These are phyloP conservation scores for Monosporascus sp. DNA, from an alignment of 2,329 filamentous ascomycete species.

Conservation along the genomic window DNA sequence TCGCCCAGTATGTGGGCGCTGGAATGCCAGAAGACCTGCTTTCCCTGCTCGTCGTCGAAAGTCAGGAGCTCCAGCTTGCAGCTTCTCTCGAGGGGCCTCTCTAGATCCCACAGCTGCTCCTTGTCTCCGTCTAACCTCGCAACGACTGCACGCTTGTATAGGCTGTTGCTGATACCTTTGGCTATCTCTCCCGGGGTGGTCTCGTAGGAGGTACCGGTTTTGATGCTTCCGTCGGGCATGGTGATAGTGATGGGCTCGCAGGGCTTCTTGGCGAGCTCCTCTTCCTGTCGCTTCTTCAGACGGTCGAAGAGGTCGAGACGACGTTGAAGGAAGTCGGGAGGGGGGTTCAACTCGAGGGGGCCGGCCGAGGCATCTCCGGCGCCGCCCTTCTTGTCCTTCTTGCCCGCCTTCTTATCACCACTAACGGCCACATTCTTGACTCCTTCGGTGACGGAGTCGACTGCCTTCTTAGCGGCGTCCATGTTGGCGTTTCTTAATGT, in stretches of 20 bases:
- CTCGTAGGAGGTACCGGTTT: constrained; percentile 79
- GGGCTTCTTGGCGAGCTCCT: constrained; percentile 66
- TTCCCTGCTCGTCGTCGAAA: constrained; percentile 70
- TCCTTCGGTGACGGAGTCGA: constrained; percentile 43
- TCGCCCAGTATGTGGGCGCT: constrained; percentile 95
- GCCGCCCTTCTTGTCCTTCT: constrained; percentile 39
- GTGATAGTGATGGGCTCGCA: constrained; percentile 71
- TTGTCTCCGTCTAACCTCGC: constrained; percentile 71
- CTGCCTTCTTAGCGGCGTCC: constrained; percentile 41
- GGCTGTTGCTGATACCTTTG: constrained; percentile 76
- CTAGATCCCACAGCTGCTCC: constrained; percentile 82
- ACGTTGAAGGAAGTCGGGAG: constrained; percentile 75
- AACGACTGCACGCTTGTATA: constrained; percentile 82
- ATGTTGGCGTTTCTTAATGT: constrained; percentile 22
- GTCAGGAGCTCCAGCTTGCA: constrained; percentile 80
- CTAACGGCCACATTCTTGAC: constrained; percentile 47
- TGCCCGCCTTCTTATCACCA: constrained; percentile 27
- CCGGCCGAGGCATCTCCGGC: constrained; percentile 32
- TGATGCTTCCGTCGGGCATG: constrained; percentile 65
- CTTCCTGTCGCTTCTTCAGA: constrained; percentile 78
- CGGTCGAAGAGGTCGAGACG: constrained; percentile 84
- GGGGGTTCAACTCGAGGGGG: constrained; percentile 44
- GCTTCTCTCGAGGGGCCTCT: constrained; percentile 81
- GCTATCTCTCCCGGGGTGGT: constrained; percentile 79
- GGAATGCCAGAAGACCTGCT: constrained; percentile 97